phyloP scores from a whole-genome alignment of 371 early-diverging fungal species.

The Zancudomyces culisetae region DNA sequence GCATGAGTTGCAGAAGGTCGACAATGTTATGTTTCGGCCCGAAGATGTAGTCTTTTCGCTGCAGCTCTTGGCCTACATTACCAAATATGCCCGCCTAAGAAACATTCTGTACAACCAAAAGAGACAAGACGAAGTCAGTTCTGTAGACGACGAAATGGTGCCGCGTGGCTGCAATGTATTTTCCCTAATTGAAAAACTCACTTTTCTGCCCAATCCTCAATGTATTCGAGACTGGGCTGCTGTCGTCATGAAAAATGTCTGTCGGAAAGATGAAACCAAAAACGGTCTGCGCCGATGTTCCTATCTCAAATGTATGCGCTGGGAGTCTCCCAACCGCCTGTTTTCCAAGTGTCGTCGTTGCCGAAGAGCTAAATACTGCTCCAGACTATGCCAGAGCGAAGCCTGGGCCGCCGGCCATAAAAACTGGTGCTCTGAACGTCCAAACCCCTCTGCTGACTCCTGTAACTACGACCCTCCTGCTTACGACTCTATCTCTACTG shows the following conservation, averaged over 20 bases:
- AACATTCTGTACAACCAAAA: slow-evolving; percentile 36
- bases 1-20: slow-evolving; percentile 20
- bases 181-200: slow-evolving; percentile 51
- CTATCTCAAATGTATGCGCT: slow-evolving; percentile 50
- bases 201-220: slow-evolving; percentile 33
- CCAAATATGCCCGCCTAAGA: slow-evolving; percentile 60
- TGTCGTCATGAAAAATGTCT: slow-evolving; percentile 62
- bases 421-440: slow-evolving; percentile 58
- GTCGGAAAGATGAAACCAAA: slow-evolving; percentile 49
- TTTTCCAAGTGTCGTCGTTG: slow-evolving; percentile 66
- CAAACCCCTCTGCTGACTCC: slow-evolving; percentile 5
- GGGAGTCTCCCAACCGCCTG: slow-evolving; percentile 54
- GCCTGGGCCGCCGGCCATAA: slow-evolving; percentile 64
- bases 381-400: slow-evolving; percentile 46
- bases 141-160: background rate
- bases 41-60: slow-evolving; percentile 68
- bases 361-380: slow-evolving; percentile 62
- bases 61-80: slow-evolving; percentile 67
- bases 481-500: slow-evolving; percentile 8
- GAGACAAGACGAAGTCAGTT: slow-evolving; percentile 5
- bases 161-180: slow-evolving; percentile 34
- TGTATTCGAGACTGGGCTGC: slow-evolving; percentile 60
- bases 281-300: slow-evolving; percentile 55
- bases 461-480: background rate
- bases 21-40: slow-evolving; percentile 48